These are phyloP conservation scores for Tilletia setariae DNA, from an alignment of 1,284 basidiomycete genomes.

Conservation along the genomic window DNA sequence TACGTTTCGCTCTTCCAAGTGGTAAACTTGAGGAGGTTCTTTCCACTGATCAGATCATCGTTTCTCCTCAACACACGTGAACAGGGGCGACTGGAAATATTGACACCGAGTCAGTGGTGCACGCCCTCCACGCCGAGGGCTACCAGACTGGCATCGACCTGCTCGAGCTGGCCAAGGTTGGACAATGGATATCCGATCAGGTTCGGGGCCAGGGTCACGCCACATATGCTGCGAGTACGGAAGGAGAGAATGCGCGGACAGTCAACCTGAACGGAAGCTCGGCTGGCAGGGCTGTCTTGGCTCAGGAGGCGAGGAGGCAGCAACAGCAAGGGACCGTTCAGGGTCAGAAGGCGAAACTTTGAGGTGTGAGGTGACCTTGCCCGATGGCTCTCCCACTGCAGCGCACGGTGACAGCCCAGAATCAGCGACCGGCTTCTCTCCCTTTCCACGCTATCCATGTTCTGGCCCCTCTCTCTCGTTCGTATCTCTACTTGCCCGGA, in stretches of 20 bases:
- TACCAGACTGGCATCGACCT: conserved; percentile 68
- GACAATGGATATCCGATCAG: conserved; percentile 31
- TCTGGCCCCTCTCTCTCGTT: too few species aligned
- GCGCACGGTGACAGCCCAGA: too few species aligned
- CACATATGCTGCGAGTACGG: conserved; percentile 22
- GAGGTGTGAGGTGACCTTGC: too few species aligned
- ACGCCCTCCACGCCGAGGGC: conserved; percentile 70
- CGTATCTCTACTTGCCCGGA: too few species aligned
- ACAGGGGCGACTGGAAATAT: conserved; percentile 43
- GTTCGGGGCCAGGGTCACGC: conserved; percentile 27
- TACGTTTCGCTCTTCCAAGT: not conserved
- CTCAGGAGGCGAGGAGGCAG: conserved; percentile 53
- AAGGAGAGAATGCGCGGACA: conserved; percentile 29
- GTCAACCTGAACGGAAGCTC: conserved; percentile 65
- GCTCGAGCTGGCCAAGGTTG: conserved; percentile 28
- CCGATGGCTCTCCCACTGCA: too few species aligned
- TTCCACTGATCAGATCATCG: not conserved
- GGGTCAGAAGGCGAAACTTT: too few species aligned
- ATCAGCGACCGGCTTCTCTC: too few species aligned
- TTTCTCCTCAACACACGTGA: not conserved
- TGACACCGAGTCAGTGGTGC: conserved; percentile 67
- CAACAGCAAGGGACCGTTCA: too few species aligned
- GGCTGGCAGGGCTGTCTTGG: conserved; percentile 73
- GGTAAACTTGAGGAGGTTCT: not conserved
- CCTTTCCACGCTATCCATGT: too few species aligned